Conservation (phyloP, 495 filamentous ascomycete species). For the Hyaloscypha variabilis region DNA sequence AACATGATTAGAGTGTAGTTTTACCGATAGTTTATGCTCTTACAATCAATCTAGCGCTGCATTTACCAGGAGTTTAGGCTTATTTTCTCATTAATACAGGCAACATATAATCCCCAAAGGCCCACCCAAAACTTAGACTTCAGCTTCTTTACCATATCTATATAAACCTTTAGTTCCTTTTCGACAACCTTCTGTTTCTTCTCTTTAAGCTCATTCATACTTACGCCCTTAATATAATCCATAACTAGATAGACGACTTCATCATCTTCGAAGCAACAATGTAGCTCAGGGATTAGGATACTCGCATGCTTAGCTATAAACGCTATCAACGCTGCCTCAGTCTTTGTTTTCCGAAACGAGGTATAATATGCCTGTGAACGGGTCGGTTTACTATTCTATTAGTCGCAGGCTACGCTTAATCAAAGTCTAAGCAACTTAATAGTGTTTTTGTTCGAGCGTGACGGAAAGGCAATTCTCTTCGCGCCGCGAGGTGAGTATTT, state of each 20-base stretch:
- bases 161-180: background rate
- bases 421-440: background rate
- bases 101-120: background rate
- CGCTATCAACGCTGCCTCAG: background rate
- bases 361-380: constrained; percentile 3
- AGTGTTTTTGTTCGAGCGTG: background rate
- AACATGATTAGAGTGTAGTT: no score
- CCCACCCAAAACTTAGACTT: constrained; percentile 2
- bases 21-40: no score
- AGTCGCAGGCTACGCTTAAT: background rate
- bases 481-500: background rate
- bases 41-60: no score
- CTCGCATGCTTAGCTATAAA: background rate
- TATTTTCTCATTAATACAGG: background rate
- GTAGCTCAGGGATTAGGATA: background rate
- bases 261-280: constrained; percentile 1
- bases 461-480: background rate
- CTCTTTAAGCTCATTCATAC: background rate
- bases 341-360: background rate
- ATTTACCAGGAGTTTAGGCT: no score
- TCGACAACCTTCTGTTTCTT: background rate
- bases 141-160: background rate
- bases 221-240: background rate
- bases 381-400: background rate
- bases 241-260: background rate